Base-by-base conservation (phyloP, 1,139 yeast genomes). In the Saccharomyces hybrid region DNA sequence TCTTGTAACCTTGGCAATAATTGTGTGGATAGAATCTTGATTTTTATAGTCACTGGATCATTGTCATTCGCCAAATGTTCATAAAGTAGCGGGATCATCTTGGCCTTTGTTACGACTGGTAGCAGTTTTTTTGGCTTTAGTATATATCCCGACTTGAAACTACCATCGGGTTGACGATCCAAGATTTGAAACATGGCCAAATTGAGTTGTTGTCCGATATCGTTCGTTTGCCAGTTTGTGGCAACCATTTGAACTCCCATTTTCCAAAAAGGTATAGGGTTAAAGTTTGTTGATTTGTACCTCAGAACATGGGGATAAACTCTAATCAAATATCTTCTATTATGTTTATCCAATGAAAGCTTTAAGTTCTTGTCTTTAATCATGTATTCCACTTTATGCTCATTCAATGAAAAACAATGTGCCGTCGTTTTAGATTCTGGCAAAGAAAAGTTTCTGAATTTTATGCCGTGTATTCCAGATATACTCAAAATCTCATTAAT, bases 181-280 rank as follows among this genome's bases (percentile, higher is more conserved):
- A 80, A 79, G 3, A 78, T 74, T 49, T 81, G 73, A 69, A 93
- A 93, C 76, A 91, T 74, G 0, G 97, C 88, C 62, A 87, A 88
- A 68, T 90, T 91, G n/a, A 93, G 66, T 65, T 89, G 96, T 67
- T 90, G 93, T 0, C 97, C 97, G 24, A 82, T 60, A 66, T 93
- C 99, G 68, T 82, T 86, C 0, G 96, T 86, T 70, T 93, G 99
- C 98, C 98, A 95, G 66, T 93, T 93, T 1, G 96, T 84, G 0
- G 99, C 98, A 2, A 88, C 98, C 90, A 95, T 81, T 66, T 93
- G 99, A 3, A 80, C 85, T 0, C 99, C 99, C 53, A 79, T 75
- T 50, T 77, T 76, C 99, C 99, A 93, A 64, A 81, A 89, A 0
- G 71, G 72, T 4, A 88, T 73, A 0, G 99, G 98, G 48, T 78